Conservation (phyloP, 441 rosid genomes). For the Theobroma grandiflorum region DNA sequence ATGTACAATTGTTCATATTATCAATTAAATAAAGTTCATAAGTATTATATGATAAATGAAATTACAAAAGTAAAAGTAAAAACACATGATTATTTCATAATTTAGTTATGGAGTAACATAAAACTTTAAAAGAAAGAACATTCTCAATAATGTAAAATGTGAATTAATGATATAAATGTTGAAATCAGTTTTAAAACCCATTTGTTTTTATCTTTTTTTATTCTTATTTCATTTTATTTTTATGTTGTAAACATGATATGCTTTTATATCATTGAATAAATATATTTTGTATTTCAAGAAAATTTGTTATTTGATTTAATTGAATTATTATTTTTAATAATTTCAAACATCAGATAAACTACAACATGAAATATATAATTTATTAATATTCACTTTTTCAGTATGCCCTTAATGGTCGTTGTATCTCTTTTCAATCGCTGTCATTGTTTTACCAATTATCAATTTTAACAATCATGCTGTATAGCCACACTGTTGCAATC, state of each 20-base stretch:
- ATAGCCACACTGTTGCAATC: neutral
- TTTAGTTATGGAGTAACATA: neutral
- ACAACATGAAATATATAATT: neutral
- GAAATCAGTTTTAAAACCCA: constrained; percentile 14
- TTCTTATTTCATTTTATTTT: neutral
- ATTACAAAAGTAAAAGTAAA: neutral
- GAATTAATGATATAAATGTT: neutral
- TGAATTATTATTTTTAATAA: neutral
- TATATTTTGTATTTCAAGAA: neutral
- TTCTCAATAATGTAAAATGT: neutral
- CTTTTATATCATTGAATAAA: neutral
- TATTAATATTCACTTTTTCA: neutral
- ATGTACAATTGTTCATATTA: neutral
- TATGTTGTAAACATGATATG: neutral
- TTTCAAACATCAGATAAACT: neutral
- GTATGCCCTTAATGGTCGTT: neutral
- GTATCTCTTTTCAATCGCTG: neutral
- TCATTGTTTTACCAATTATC: neutral
- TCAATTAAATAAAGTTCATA: neutral
- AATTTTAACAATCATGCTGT: neutral
- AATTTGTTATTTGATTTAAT: neutral
- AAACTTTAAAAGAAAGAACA: neutral
- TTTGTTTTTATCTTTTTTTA: neutral
- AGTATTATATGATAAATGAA: neutral
- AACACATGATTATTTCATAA: neutral